Evolutionary conservation across 148 eudicot genomes (phyloP).

Genomic region (Dianthus caryophyllus): DNA sequence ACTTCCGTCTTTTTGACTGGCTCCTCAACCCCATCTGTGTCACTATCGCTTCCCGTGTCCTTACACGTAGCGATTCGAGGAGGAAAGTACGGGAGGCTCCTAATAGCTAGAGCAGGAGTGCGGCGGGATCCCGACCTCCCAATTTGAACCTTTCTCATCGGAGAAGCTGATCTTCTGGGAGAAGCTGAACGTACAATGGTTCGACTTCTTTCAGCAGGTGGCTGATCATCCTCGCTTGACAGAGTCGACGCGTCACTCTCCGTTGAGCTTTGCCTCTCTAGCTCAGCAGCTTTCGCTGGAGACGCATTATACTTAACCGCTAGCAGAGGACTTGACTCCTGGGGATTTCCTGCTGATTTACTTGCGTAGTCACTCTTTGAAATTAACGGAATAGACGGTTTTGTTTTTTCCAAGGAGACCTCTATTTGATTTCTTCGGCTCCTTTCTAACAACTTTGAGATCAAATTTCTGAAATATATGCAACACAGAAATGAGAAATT

Average conservation of each 20-base stretch:
- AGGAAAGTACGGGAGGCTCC: conserved; percentile 65
- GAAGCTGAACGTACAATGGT: conserved; percentile 68
- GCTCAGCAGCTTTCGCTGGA: conserved; percentile 83
- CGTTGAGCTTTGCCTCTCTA: conserved; percentile 64
- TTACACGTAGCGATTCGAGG: conserved; percentile 42
- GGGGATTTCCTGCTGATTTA: conserved; percentile 29
- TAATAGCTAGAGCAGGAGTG: conserved; percentile 71
- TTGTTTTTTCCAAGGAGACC: conserved; percentile 24
- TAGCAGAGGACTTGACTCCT: conserved; percentile 27
- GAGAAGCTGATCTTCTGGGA: conserved; percentile 97
- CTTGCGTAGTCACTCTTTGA: conserved; percentile 31
- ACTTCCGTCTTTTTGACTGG: conserved; percentile 45
- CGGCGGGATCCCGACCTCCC: conserved; percentile 87
- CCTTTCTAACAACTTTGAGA: conserved; percentile 47
- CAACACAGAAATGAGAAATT: background rate
- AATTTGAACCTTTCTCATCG: conserved; percentile 90
- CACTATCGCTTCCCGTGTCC: conserved; percentile 46
- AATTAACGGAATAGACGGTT: conserved; percentile 19
- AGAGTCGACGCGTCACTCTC: conserved; percentile 60
- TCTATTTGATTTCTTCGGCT: conserved; percentile 25
- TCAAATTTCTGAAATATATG: conserved; percentile 44
- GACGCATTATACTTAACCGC: conserved; percentile 71
- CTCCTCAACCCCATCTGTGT: conserved; percentile 52
- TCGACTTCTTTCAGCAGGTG: conserved; percentile 77
- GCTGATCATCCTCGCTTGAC: conserved; percentile 71